Conservation (phyloP, 768 basidiomycete genomes). For the Suillus occidentalis region DNA sequence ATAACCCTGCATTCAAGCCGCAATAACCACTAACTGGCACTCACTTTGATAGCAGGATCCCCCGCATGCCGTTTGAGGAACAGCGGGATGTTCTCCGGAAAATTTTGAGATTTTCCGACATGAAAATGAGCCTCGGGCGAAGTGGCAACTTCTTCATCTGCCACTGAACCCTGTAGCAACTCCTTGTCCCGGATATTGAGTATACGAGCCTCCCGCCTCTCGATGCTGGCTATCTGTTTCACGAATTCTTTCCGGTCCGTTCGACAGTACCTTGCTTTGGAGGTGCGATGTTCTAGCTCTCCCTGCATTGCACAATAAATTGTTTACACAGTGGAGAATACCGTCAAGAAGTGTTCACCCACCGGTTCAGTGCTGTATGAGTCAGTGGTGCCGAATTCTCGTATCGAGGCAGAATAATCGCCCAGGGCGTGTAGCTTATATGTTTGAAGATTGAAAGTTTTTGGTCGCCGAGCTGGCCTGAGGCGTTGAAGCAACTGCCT, state of each 20-base stretch:
- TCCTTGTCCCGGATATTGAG: not conserved
- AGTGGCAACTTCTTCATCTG: not conserved
- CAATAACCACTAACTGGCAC: not conserved
- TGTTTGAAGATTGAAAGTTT: slow-evolving; percentile 28
- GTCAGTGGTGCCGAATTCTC: slow-evolving; percentile 33
- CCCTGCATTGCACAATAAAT: slow-evolving; percentile 7
- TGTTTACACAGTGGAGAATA: too few species aligned
- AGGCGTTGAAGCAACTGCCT: not conserved
- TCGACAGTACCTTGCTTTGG: slow-evolving; percentile 11
- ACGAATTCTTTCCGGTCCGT: slow-evolving; percentile 7
- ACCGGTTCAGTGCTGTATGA: slow-evolving; percentile 34
- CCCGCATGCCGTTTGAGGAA: slow-evolving; percentile 8
- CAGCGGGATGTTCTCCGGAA: not conserved
- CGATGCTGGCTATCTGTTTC: not conserved
- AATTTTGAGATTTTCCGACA: slow-evolving; percentile 16
- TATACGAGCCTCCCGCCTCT: not conserved
- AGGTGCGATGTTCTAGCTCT: slow-evolving; percentile 16
- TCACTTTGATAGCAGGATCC: slow-evolving; percentile 28
- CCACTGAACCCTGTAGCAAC: not conserved
- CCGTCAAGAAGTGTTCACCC: not conserved
- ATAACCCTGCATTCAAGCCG: not conserved
- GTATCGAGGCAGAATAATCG: slow-evolving; percentile 28
- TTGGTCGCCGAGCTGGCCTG: not conserved
- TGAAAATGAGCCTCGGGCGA: slow-evolving; percentile 17
- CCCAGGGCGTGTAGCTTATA: slow-evolving; percentile 36